Base-by-base conservation (phyloP, 306 rosid genomes). In the Luffa aegyptiaca region DNA sequence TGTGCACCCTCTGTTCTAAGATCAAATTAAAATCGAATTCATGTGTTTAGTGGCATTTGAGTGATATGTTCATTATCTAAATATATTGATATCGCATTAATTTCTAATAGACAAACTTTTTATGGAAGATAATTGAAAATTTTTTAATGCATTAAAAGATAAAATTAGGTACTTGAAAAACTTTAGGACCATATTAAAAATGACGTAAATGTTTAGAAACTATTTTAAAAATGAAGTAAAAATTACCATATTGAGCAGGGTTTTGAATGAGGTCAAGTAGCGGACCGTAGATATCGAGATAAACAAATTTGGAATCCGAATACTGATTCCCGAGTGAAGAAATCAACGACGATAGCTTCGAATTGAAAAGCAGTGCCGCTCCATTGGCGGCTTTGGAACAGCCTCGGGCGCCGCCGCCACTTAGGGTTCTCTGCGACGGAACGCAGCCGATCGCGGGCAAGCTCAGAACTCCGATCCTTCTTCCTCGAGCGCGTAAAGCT, bases 281-380 rank as follows among this genome's bases (percentile, higher is more conserved):
- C 20, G 85, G 79, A 57, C 65, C 71, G 70, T 86, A 93, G 76
- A 80, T 26, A 63, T 92, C 97, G 51, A 93, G 82, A 76, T 89
- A 93, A 64, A 90, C 89, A 59, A 93, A 74, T 74, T 70, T 88
- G 44, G 98, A 80, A 10, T 85, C 85, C 45, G 89, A 81, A 52
- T 90, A 80, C 21, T 31, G 57, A 1, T 75, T 46, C 3, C 26
- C 78, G 26, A 93, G 80, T 6, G 85, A 75, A 75, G 48, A 64
- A 35, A 90, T 62, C 55, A 16, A 45, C 48, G 88, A 81, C 21
- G 77, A 46, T 53, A 93, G 89, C 79, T 91, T 92, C 59, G 82
- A 75, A 85, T 93, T 93, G 87, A 93, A 89, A 64, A 90, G 84
- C 12, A 4, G 11, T 10, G 98, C 91, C 56, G 89, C 96, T 71